phyloP scores from a whole-genome alignment of 371 early-diverging fungal species.

The Mortierella sp. region DNA sequence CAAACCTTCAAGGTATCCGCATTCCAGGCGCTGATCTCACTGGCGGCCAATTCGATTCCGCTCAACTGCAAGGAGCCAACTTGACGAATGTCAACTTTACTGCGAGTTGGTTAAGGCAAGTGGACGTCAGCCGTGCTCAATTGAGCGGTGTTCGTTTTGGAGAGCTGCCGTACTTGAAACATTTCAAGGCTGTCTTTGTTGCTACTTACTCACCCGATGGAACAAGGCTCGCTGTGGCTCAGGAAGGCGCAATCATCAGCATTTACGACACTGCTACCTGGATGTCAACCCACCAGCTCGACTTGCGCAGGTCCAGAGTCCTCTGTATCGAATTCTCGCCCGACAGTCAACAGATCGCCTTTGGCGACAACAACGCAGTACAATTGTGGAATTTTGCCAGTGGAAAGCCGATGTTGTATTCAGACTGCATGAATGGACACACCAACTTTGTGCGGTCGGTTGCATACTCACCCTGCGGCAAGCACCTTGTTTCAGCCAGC shows the following conservation, averaged over 20 bases:
- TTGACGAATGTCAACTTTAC: background rate
- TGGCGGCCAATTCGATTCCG: constrained; percentile 3
- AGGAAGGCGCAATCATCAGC: background rate
- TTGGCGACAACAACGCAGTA: background rate
- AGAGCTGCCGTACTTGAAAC: background rate
- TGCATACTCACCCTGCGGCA: background rate
- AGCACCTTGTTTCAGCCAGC: background rate
- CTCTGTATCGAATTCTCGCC: background rate
- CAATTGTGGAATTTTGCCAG: background rate
- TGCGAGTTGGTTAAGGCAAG: background rate
- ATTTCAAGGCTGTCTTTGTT: background rate
- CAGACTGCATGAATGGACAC: background rate
- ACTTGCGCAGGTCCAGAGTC: background rate
- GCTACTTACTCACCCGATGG: background rate
- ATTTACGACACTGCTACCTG: background rate
- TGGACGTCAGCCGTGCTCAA: background rate
- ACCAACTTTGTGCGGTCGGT: background rate
- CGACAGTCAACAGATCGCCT: background rate
- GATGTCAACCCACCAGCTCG: background rate
- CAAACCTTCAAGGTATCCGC: background rate
- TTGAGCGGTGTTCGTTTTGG: background rate
- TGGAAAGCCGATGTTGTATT: constrained; percentile 1
- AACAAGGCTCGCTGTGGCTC: background rate
- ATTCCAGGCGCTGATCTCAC: constrained; percentile 13
- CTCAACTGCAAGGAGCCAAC: background rate